Percentiles rank a stretch among this genome's conserved stretches.
These are phyloP conservation scores for Fragosphaeria purpurea DNA, from an alignment of 2,329 filamentous ascomycete genomes.

Conservation along the genomic window DNA sequence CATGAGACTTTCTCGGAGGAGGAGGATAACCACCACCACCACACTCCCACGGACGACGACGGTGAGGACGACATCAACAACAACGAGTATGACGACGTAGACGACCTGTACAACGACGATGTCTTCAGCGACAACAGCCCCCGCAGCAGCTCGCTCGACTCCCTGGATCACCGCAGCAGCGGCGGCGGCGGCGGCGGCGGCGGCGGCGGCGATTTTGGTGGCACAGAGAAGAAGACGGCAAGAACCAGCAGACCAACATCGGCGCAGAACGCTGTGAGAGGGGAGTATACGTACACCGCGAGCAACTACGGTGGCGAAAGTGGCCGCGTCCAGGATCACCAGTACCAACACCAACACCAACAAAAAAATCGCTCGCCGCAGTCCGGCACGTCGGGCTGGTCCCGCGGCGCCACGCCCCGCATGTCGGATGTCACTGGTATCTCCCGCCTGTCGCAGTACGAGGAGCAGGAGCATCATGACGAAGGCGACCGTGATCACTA, in stretches of 20 bases:
- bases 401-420: conserved; percentile 12
- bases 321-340: conserved; percentile 9
- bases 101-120: conserved; percentile 43
- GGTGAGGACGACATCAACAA: conserved; percentile 19
- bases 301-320: conserved; percentile 14
- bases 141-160: conserved; percentile 48
- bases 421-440: conserved; percentile 41
- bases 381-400: no score
- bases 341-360: no score
- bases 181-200: conserved; percentile 10
- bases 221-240: neutral
- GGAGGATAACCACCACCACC: no score
- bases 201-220: neutral
- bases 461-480: conserved; percentile 28
- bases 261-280: no score
- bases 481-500: conserved; percentile 29
- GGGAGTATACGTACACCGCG: conserved; percentile 2
- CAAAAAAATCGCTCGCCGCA: no score
- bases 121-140: conserved; percentile 50
- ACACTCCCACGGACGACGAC: conserved; percentile 18
- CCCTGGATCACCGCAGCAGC: conserved; percentile 24
- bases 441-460: conserved; percentile 46
- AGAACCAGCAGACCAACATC: conserved; percentile 1
- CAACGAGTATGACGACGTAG: conserved; percentile 37
- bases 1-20: no score